Evolutionary conservation across 2,329 filamentous ascomycete genomes (phyloP), one percentile per base, ranked within the genome.

Genomic region (Fusarium dlaminii): DNA sequence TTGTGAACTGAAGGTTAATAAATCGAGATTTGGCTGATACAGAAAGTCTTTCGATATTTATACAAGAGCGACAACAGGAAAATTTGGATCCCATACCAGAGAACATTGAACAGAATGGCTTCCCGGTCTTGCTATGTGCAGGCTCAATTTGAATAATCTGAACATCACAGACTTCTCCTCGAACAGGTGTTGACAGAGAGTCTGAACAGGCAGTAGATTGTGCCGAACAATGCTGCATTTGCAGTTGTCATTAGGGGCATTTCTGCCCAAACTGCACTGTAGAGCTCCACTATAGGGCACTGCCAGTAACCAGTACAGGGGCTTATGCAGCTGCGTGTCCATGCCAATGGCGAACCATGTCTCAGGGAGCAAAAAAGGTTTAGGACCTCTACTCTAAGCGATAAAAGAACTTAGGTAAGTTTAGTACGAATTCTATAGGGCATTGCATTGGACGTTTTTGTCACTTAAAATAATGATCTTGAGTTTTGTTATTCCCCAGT

Each of bases 101-200:
- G 17, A 43, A 45, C 8, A 20, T 20, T 29, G 18, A 46, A 46
- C 43, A 15, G 2, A 27, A 14, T 20, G 12, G 43, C 8, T 7
- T 7, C 12, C 0, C 10, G 5, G 5, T 30, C 10, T 4, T 17
- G n/a, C 7, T 1, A 27, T 27, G 8, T 20, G 1, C 8, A 12
- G 8, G 29, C 10, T 17, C 10, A 12, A 17, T 10, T 18, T 4
- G 6, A 24, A 0, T 7, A 24, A 12, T 43, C 0, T 43, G 8
- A 6, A 42, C n/a, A n/a, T n/a, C n/a, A n/a, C n/a, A n/a, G n/a
- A n/a, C n/a, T n/a, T n/a, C n/a, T n/a, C n/a, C n/a, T n/a, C n/a
- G 37, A 40, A 22, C 37, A 14, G 1, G 9, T 37, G 17, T 27
- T 2, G 12, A 20, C 20, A n/a, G 17, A n/a, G 6, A 30, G 13